A percentile compares a stretch with the other conserved stretches of the same genome.
phyloP scores from a whole-genome alignment of 179 eudicot species.

The Amaranthus tricolor region DNA sequence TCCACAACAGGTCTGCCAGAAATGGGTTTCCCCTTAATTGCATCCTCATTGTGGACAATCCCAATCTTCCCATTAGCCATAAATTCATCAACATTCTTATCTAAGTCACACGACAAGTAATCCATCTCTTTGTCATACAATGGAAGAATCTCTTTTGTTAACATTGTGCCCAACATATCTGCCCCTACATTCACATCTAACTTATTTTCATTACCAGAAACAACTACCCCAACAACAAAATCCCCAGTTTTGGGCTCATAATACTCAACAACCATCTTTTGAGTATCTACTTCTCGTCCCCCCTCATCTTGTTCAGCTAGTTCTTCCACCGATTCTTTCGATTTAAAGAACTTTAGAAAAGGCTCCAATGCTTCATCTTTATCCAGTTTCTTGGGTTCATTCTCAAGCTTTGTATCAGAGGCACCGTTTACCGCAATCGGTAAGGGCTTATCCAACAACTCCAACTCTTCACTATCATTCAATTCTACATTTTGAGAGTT shows the following conservation, averaged over 20 bases:
- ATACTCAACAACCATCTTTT: slow-evolving; percentile 60
- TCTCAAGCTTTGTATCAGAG: slow-evolving; percentile 29
- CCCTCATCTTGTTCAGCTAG: slow-evolving; percentile 27
- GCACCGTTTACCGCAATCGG: slow-evolving; percentile 38
- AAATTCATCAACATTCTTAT: slow-evolving; percentile 61
- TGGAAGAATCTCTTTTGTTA: slow-evolving; percentile 90
- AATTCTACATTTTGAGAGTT: slow-evolving; percentile 26
- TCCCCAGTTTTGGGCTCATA: slow-evolving; percentile 92
- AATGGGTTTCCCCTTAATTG: slow-evolving; percentile 37
- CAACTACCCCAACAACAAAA: slow-evolving; percentile 85
- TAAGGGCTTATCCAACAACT: slow-evolving; percentile 60
- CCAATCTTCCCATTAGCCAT: slow-evolving; percentile 79
- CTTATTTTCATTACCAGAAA: slow-evolving; percentile 87
- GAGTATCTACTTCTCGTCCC: slow-evolving; percentile 28
- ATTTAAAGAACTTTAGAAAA: slow-evolving; percentile 63
- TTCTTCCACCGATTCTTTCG: slow-evolving; percentile 35
- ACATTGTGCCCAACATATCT: slow-evolving; percentile 79
- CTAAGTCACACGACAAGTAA: slow-evolving; percentile 65
- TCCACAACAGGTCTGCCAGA: slow-evolving; percentile 82
- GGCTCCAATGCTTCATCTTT: slow-evolving; percentile 66
- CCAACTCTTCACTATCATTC: slow-evolving; percentile 51
- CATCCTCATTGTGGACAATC: slow-evolving; percentile 57
- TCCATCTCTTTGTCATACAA: slow-evolving; percentile 79
- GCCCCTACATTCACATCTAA: slow-evolving; percentile 91
- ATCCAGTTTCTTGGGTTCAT: slow-evolving; percentile 30